These are phyloP conservation scores for Thozetella sp. DNA, from an alignment of 495 filamentous ascomycete genomes.

Conservation along the genomic window DNA sequence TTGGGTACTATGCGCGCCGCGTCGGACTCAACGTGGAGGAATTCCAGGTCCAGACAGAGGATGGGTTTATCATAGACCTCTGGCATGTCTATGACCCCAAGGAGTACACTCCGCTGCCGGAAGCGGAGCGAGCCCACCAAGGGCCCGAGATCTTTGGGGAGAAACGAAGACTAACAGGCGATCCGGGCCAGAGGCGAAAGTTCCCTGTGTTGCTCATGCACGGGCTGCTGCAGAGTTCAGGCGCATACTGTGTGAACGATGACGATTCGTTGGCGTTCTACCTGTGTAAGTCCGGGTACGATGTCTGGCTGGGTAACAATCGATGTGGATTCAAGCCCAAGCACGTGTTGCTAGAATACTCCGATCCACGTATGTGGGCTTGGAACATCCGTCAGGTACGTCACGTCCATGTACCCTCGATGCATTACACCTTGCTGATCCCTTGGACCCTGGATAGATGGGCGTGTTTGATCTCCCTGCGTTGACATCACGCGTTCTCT, in stretches of 20 bases:
- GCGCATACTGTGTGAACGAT: slow-evolving; percentile 89
- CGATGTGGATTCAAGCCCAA: slow-evolving; percentile 82
- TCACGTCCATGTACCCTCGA: neutral
- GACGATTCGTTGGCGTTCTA: slow-evolving; percentile 90
- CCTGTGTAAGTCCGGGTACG: slow-evolving; percentile 89
- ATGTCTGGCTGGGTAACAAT: slow-evolving; percentile 97
- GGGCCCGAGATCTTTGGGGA: slow-evolving; percentile 40
- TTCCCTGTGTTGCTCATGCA: slow-evolving; percentile 92
- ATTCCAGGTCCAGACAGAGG: slow-evolving; percentile 88
- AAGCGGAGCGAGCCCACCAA: slow-evolving; percentile 35
- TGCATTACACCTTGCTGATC: neutral
- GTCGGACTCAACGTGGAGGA: slow-evolving; percentile 88
- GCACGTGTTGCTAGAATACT: slow-evolving; percentile 68
- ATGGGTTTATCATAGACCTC: slow-evolving; percentile 86
- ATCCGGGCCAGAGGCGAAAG: slow-evolving; percentile 50
- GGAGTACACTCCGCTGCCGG: slow-evolving; percentile 56
- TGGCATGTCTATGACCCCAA: slow-evolving; percentile 90
- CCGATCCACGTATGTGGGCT: slow-evolving; percentile 92
- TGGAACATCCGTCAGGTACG: slow-evolving; percentile 84
- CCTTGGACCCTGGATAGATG: slow-evolving; percentile 49
- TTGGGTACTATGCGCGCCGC: slow-evolving; percentile 83
- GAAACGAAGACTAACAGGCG: slow-evolving; percentile 12
- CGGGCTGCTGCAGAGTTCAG: slow-evolving; percentile 83
- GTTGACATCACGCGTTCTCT: slow-evolving; percentile 79
- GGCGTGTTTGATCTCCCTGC: slow-evolving; percentile 90